Evolutionary conservation across 2,329 filamentous ascomycete species (phyloP), one percentile per base, ranked within the genome.

Genomic region (Cladophialophora immunda): DNA sequence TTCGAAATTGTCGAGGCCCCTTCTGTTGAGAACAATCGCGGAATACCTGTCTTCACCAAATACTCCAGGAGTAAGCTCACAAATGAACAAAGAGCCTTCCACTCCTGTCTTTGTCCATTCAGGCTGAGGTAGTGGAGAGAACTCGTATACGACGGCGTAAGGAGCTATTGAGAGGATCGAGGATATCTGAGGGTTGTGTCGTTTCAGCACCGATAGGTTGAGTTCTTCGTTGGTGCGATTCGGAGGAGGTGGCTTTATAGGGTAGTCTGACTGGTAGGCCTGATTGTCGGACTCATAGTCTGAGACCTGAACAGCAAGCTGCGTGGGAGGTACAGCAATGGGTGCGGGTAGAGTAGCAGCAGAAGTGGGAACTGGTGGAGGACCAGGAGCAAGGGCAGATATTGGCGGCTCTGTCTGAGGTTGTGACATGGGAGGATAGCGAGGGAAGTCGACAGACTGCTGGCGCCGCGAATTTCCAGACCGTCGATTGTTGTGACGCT

Each of bases 41-140:
- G 76, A 78, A 71, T 84, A 85, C 70, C 82, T 76, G 55, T 83
- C 82, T 68, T 79, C 88, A 73, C 73, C 82, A 68, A 79, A 66
- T 36, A 73, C 41, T 56, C 81, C 69, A 80, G 84, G 71, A 63
- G 75, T 71, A 67, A 89, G 80, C 70, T 91, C 86, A 82, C 92
- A 96, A 61, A 98, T 87, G 78, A 98, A 99, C 70, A 98, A 83
- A 13, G 92, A 92, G 45, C 95, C 95, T 79, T 97, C 94, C 11
- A 94, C 86, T 64, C 90, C 91, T 54, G 87, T 87, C 82, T 96
- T 97, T 76, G 95, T 91, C 95, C 95, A 98, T 67, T 83, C 81
- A 29, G 72, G 69, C 60, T 86, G 82, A 2, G 87, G 84, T 4
- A 84, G 79, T 55, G 87, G 83, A 68, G 85, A 87, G 81, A 96